These are phyloP conservation scores for Rhodotorula sp. DNA, from an alignment of 1,284 basidiomycete species.

Conservation along the genomic window DNA sequence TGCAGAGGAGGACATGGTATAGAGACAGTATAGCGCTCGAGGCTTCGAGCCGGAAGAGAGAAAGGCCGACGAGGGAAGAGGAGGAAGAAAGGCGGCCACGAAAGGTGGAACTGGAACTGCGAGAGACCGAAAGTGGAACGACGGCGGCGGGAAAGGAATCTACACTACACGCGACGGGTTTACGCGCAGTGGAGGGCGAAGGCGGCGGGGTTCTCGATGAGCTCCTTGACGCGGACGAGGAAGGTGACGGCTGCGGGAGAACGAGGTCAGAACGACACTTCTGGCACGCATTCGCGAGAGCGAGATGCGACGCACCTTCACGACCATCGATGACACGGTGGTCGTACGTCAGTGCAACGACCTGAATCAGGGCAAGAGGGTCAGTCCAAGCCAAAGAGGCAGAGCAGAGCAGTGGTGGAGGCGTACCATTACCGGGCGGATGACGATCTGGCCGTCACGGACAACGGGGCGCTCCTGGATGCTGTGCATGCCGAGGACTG, in stretches of 20 bases:
- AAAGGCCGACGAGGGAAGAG: not conserved
- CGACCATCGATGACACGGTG: slow-evolving; percentile 93
- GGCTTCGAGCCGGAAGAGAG: too few species aligned
- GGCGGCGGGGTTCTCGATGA: slow-evolving; percentile 66
- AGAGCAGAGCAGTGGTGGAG: too few species aligned
- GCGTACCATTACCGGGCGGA: slow-evolving; percentile 85
- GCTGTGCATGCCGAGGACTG: slow-evolving; percentile 76
- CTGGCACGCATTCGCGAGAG: too few species aligned
- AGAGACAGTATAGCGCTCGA: too few species aligned
- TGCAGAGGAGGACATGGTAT: too few species aligned
- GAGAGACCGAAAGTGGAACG: not conserved
- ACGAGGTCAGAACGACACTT: not conserved
- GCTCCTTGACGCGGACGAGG: slow-evolving; percentile 76
- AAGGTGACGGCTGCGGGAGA: slow-evolving; percentile 73
- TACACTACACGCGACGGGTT: not conserved
- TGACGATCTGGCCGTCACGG: slow-evolving; percentile 89
- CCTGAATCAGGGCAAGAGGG: slow-evolving; percentile 48
- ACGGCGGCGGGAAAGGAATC: not conserved
- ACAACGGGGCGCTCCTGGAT: slow-evolving; percentile 95
- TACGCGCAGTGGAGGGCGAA: slow-evolving; percentile 28
- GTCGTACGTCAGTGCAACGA: slow-evolving; percentile 69
- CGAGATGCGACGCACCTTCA: slow-evolving; percentile 55
- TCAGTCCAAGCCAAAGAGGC: not conserved
- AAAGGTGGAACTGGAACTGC: not conserved
- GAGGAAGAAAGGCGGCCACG: not conserved